phyloP scores from a whole-genome alignment of 139 green algal species.

The Trebouxia sp. region DNA sequence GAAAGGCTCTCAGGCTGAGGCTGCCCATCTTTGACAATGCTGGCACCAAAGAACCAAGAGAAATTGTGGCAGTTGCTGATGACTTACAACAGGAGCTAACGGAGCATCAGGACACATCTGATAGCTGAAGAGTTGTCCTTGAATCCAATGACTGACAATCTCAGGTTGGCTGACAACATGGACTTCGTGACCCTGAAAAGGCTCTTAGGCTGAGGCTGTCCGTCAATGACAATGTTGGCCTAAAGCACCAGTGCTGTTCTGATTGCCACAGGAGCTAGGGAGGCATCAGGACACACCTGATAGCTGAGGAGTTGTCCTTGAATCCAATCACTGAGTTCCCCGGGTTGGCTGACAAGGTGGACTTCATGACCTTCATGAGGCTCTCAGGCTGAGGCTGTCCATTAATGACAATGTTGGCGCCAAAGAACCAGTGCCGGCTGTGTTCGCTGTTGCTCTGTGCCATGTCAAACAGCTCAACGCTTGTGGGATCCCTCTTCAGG shows the following conservation, averaged over 20 bases:
- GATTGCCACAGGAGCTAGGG: background rate
- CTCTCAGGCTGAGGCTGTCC: slow-evolving; percentile 65
- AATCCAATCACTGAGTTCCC: slow-evolving; percentile 98
- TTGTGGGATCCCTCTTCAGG: slow-evolving; percentile 95
- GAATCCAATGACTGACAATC: slow-evolving; percentile 98
- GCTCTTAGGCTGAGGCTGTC: slow-evolving; percentile 58
- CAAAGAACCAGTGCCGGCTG: slow-evolving; percentile 93
- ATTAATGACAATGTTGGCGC: slow-evolving; percentile 89
- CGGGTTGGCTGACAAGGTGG: slow-evolving; percentile 73
- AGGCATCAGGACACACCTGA: slow-evolving; percentile 49
- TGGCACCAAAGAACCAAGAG: slow-evolving; percentile 92
- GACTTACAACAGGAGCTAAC: background rate
- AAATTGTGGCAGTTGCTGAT: too few relatives aligned
- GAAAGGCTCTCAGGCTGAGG: slow-evolving; percentile 71
- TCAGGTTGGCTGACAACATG: slow-evolving; percentile 74
- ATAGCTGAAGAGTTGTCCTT: slow-evolving; percentile 99
- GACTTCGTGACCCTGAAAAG: slow-evolving; percentile 87
- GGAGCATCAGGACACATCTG: slow-evolving; percentile 31
- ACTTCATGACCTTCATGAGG: slow-evolving; percentile 86
- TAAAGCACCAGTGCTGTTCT: slow-evolving; percentile 92
- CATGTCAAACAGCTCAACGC: slow-evolving; percentile 99
- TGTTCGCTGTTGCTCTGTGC: slow-evolving; percentile 94
- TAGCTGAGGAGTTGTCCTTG: slow-evolving; percentile 98
- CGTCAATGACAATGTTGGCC: slow-evolving; percentile 91
- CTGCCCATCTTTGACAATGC: slow-evolving; percentile 90